Base-by-base conservation (phyloP, 257 asterid genomes). In the Petunia secreta region DNA sequence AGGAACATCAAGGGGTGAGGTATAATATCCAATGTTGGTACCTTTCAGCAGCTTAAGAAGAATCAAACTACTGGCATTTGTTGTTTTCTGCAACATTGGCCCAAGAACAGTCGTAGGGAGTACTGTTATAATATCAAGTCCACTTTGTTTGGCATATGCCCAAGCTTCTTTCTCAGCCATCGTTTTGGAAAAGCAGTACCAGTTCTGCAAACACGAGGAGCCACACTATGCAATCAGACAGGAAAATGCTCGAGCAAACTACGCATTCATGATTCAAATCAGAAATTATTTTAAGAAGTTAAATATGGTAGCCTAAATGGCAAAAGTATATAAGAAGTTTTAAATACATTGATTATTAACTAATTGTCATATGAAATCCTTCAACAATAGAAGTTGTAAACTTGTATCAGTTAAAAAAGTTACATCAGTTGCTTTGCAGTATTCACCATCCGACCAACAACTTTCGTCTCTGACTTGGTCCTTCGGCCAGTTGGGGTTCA, bases 381-480 rank as follows among this genome's bases (percentile, higher is more conserved):
- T 46, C 60, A 71, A 25, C 46, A 71, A 57, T 48, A 0, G 34
- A 25, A 25, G 48, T 71, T 4, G 0, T 40, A 71, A 71, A 71
- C 1, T 48, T 0, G 58, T 52, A 69, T 46, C 0, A 3, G 2
- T 25, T 1, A 1, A 46, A 53, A 62, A 63, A 11, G 37, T 82
- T 87, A 94, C 98, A 48, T 90, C 89, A 54, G 88, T 91, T 39
- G 79, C 71, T 87, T 62, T 90, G 96, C 98, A 94, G 89, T 86
- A 88, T 73, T 93, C 98, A 80, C 10, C 40, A 75, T 94, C 97
- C 3, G 98, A 94, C 98, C 98, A 94, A 85, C 97, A 91, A 44
- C 77, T 71, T 91, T 94, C 98, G 6, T 90, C 93, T 60, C 83
- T 81, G 55, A 84, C 85, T 78, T 75, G 86, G 83, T 82, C 91